These are phyloP conservation scores for Colletotrichum paranaense DNA, from an alignment of 2,329 filamentous ascomycete species.

Conservation along the genomic window DNA sequence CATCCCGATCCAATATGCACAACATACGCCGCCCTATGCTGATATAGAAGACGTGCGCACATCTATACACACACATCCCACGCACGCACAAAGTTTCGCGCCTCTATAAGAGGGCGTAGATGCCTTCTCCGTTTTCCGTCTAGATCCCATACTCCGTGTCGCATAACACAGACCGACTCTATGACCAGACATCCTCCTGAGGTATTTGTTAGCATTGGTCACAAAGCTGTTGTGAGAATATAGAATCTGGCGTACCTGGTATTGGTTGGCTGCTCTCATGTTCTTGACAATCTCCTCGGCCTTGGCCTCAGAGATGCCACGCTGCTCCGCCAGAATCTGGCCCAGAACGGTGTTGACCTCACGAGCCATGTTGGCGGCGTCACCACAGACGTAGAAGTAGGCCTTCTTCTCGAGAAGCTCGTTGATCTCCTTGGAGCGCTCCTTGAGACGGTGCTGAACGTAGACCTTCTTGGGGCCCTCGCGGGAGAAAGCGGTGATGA, in stretches of 20 bases:
- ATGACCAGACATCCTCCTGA: constrained; percentile 80
- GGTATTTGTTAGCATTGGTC: constrained; percentile 44
- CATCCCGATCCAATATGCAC: constrained; percentile 29
- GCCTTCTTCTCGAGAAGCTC: constrained; percentile 87
- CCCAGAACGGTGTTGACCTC: constrained; percentile 90
- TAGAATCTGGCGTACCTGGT: constrained; percentile 76
- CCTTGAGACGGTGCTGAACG: constrained; percentile 91
- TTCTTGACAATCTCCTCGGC: constrained; percentile 97
- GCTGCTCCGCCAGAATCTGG: constrained; percentile 87
- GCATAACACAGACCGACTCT: constrained; percentile 38
- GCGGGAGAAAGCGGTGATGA: constrained; percentile 96
- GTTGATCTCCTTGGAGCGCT: constrained; percentile 86
- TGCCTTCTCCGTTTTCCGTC: not conserved
- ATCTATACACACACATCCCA: not conserved
- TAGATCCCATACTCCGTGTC: constrained; percentile 18
- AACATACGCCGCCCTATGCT: constrained; percentile 33
- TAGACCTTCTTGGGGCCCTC: constrained; percentile 91
- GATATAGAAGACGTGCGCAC: constrained; percentile 29
- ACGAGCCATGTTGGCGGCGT: constrained; percentile 96
- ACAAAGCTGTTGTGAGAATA: not conserved
- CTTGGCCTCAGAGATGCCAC: constrained; percentile 85
- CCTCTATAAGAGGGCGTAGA: not conserved
- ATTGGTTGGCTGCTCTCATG: constrained; percentile 94
- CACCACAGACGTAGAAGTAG: constrained; percentile 98
- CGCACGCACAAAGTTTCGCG: not conserved